Evolutionary conservation across 2,329 filamentous ascomycete species (phyloP).

Genomic region (Paecilomyces dactylethromorphus): DNA sequence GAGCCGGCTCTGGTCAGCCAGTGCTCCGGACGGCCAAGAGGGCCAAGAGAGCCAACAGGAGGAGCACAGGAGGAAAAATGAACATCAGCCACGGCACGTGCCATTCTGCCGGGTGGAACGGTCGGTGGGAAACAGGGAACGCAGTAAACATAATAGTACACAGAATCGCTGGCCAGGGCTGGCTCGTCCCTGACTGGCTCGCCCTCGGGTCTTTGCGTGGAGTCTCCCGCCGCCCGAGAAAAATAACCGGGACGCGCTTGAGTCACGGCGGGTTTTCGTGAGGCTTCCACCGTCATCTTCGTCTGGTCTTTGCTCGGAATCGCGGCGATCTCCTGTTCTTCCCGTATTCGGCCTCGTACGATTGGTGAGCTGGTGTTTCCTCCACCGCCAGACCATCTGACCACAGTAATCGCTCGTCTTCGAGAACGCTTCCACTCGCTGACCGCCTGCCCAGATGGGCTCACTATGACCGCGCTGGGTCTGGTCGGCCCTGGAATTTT

Average conservation of each 20-base stretch:
- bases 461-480: background rate
- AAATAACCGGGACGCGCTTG: conserved; percentile 4
- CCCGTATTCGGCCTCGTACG: background rate
- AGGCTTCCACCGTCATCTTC: background rate
- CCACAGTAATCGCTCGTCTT: background rate
- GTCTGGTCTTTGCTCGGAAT: background rate
- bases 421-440: background rate
- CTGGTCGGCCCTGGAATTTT: background rate
- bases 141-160: too few relatives aligned
- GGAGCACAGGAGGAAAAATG: too few relatives aligned
- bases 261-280: background rate
- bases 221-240: conserved; percentile 1
- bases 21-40: too few relatives aligned
- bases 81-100: background rate
- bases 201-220: background rate
- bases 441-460: background rate
- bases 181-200: too few relatives aligned
- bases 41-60: too few relatives aligned
- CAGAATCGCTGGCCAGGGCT: too few relatives aligned
- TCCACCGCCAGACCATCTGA: conserved; percentile 4
- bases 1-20: too few relatives aligned
- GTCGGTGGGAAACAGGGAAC: too few relatives aligned
- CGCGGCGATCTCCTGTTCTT: conserved; percentile 1
- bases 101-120: background rate
- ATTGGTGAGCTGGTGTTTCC: background rate